A percentile compares a stretch with the other conserved stretches of the same genome.
These are phyloP conservation scores for Galerina sulciceps DNA, from an alignment of 768 basidiomycete genomes.

Conservation along the genomic window DNA sequence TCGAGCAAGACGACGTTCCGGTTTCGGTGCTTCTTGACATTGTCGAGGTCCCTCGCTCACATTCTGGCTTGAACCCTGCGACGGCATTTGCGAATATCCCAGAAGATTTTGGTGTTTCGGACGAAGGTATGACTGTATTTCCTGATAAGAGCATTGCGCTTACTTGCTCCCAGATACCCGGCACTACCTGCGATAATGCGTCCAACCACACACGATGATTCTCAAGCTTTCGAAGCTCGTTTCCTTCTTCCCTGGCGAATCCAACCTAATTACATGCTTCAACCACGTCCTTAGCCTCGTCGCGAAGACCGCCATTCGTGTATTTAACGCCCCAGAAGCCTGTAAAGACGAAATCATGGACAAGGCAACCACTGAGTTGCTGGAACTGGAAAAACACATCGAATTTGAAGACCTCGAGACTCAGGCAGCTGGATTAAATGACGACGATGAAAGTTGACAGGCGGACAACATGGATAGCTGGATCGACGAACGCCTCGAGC, in stretches of 20 bases:
- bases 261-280: conserved; percentile 35
- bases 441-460: conserved; percentile 3
- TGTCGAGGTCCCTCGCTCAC: conserved; percentile 8
- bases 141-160: background rate
- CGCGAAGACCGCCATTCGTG: conserved; percentile 29
- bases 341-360: background rate
- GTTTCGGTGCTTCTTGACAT: no score
- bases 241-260: conserved; percentile 20
- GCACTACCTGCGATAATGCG: no score
- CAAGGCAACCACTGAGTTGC: conserved; percentile 11
- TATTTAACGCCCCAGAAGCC: conserved; percentile 30
- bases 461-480: conserved; percentile 23
- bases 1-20: no score
- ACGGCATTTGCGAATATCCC: background rate
- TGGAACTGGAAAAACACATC: background rate
- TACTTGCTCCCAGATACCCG: conserved; percentile 23
- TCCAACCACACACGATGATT: conserved; percentile 41
- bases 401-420: conserved; percentile 4
- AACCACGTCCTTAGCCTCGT: conserved; percentile 39
- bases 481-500: conserved; percentile 22
- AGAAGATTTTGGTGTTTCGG: background rate
- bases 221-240: conserved; percentile 26
- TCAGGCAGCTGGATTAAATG: conserved; percentile 6
- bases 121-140: background rate
- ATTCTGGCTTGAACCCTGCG: background rate